Evolutionary conservation across 306 rosid species (phyloP).

Genomic region (Malus orientalis): DNA sequence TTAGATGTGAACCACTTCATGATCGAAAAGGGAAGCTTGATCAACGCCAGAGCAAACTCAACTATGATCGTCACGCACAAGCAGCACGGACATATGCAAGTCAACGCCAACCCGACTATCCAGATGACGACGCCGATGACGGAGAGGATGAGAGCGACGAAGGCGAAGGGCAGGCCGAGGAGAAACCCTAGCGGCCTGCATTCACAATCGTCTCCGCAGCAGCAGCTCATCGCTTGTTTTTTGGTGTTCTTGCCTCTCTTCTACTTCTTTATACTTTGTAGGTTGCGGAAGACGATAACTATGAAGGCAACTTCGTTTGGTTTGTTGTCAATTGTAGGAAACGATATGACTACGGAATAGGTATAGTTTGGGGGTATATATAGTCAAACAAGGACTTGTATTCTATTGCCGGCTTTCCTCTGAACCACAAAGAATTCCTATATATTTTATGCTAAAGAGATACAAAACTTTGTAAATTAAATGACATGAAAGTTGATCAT

Average conservation of each 20-base stretch:
- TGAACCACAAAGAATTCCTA: neutral
- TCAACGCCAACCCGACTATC: constrained; percentile 66
- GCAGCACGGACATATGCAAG: constrained; percentile 86
- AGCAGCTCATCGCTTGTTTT: constrained; percentile 38
- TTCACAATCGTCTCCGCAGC: constrained; percentile 52
- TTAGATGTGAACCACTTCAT: constrained; percentile 85
- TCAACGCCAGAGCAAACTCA: constrained; percentile 61
- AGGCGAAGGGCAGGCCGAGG: constrained; percentile 70
- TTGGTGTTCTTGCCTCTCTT: neutral
- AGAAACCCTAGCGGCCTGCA: constrained; percentile 74
- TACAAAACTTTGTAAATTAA: too few relatives aligned
- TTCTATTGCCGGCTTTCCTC: constrained; percentile 9
- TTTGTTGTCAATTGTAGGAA: neutral
- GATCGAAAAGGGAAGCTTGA: constrained; percentile 63
- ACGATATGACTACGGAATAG: neutral
- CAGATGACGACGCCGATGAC: constrained; percentile 51
- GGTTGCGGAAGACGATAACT: neutral
- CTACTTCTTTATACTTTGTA: neutral
- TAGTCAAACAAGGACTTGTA: constrained; percentile 11
- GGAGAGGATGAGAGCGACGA: constrained; percentile 54
- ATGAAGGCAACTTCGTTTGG: neutral
- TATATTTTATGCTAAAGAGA: too few relatives aligned
- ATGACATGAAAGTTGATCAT: too few relatives aligned
- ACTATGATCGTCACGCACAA: constrained; percentile 67
- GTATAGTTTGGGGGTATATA: neutral